Percentiles rank a stretch among this genome's conserved stretches.
Conservation (phyloP, 805 yeast species). For the Wilhelminamyces savonicus region DNA sequence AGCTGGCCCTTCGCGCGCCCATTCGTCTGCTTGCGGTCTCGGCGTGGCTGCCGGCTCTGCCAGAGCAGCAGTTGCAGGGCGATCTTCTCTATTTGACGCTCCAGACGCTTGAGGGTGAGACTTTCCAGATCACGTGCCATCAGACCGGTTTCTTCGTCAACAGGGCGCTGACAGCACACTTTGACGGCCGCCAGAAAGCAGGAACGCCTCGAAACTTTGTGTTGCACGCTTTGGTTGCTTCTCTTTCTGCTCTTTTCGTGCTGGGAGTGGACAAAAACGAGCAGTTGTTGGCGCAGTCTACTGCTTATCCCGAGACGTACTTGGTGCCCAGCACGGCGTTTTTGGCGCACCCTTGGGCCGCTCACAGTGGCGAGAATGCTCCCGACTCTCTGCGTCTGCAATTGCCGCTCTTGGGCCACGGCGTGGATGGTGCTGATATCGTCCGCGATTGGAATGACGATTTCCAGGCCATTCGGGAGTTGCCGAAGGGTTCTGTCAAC, state of each 20-base stretch:
- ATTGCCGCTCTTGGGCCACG: slow-evolving; percentile 44
- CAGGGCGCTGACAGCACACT: slow-evolving; percentile 57
- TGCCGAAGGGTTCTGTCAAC: slow-evolving; percentile 50
- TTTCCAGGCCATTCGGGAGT: slow-evolving; percentile 73
- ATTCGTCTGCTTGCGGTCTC: slow-evolving; percentile 56
- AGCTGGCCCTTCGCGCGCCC: slow-evolving; percentile 36
- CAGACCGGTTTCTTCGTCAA: slow-evolving; percentile 76
- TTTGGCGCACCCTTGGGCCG: slow-evolving; percentile 73
- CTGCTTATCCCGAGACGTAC: slow-evolving; percentile 48
- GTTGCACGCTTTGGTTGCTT: slow-evolving; percentile 53
- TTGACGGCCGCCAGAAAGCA: slow-evolving; percentile 47
- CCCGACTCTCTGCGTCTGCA: slow-evolving; percentile 64
- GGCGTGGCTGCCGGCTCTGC: slow-evolving; percentile 82
- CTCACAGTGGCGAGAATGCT: slow-evolving; percentile 8
- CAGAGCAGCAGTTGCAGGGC: slow-evolving; percentile 56
- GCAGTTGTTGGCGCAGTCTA: slow-evolving; percentile 29
- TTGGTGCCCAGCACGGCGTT: slow-evolving; percentile 55
- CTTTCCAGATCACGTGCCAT: slow-evolving; percentile 70
- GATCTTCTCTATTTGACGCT: slow-evolving; percentile 72
- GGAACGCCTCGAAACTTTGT: slow-evolving; percentile 37
- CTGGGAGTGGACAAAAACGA: slow-evolving; percentile 49
- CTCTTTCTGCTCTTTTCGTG: slow-evolving; percentile 59
- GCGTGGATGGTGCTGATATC: slow-evolving; percentile 52
- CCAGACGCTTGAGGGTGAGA: slow-evolving; percentile 77
- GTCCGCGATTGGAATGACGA: slow-evolving; percentile 88